A percentile compares a stretch with the other conserved stretches of the same genome.
Conservation (phyloP, 768 basidiomycete species). For the Tulasnella sp. region DNA sequence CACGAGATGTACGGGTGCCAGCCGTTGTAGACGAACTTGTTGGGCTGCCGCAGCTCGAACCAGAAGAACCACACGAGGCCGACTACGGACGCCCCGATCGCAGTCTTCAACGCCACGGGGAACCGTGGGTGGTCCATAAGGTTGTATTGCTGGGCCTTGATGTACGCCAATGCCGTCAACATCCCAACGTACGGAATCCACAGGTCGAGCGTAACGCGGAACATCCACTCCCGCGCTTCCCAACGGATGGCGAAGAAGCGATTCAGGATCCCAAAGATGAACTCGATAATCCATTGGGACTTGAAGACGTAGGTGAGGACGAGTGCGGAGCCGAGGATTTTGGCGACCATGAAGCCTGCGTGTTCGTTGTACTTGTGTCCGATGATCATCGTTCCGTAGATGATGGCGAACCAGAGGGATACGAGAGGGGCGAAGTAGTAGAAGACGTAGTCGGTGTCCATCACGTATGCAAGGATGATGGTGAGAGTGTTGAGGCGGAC, state of each 20-base stretch:
- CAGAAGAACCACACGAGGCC: slow-evolving; percentile 72
- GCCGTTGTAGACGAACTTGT: slow-evolving; percentile 80
- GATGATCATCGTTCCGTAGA: slow-evolving; percentile 72
- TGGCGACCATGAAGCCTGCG: slow-evolving; percentile 60
- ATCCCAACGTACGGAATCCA: slow-evolving; percentile 88
- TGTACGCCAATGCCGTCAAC: slow-evolving; percentile 65
- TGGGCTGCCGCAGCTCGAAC: slow-evolving; percentile 71
- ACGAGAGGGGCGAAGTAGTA: slow-evolving; percentile 91
- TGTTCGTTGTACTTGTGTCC: slow-evolving; percentile 73
- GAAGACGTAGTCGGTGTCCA: slow-evolving; percentile 88
- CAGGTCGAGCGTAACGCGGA: slow-evolving; percentile 83
- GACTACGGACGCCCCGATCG: slow-evolving; percentile 51
- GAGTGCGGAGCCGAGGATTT: slow-evolving; percentile 63
- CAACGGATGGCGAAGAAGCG: slow-evolving; percentile 71
- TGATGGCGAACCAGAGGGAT: slow-evolving; percentile 83
- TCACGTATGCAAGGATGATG: slow-evolving; percentile 75
- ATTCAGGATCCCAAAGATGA: slow-evolving; percentile 59
- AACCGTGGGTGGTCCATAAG: slow-evolving; percentile 68
- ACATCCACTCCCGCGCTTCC: slow-evolving; percentile 83
- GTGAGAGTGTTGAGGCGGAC: slow-evolving; percentile 82
- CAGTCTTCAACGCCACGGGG: slow-evolving; percentile 50
- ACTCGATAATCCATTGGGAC: slow-evolving; percentile 58
- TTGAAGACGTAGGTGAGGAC: slow-evolving; percentile 64
- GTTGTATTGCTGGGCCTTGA: slow-evolving; percentile 70
- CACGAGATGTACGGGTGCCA: slow-evolving; percentile 82